Evolutionary conservation across 257 asterid species (phyloP).

Genomic region (Scutellaria galericulata): DNA sequence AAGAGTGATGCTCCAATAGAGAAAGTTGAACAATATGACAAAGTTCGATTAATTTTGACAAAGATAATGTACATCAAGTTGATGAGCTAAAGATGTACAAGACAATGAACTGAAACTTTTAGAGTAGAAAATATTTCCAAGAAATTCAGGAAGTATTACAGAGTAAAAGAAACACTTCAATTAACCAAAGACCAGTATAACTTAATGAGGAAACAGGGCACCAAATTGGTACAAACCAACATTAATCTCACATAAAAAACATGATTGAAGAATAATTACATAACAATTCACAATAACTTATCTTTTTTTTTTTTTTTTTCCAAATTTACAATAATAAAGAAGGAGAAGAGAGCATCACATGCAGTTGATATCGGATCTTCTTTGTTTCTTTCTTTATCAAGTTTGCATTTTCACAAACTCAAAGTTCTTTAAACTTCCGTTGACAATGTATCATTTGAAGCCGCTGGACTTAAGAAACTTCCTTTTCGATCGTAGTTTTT

Average conservation of each 20-base stretch:
- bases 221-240: conserved; percentile 34
- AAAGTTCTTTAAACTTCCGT: not conserved
- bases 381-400: not conserved
- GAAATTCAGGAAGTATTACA: not conserved
- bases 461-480: conserved; percentile 32
- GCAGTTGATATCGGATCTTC: conserved; percentile 10
- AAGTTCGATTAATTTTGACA: too few relatives aligned
- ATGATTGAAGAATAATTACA: conserved; percentile 34
- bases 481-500: conserved; percentile 37
- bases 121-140: conserved; percentile 2
- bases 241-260: conserved; percentile 31
- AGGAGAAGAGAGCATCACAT: conserved; percentile 18
- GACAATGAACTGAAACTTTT: not conserved
- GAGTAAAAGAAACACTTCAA: conserved; percentile 10
- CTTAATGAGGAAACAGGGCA: conserved; percentile 3
- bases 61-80: too few relatives aligned
- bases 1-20: too few relatives aligned
- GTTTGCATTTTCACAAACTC: conserved; percentile 10
- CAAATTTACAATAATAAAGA: conserved; percentile 40
- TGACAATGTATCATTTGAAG: conserved; percentile 23
- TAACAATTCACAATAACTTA: conserved; percentile 32
- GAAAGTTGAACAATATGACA: too few relatives aligned
- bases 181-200: not conserved
- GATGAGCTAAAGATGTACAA: too few relatives aligned
- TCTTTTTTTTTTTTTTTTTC: not conserved